Evolutionary conservation across 1,284 basidiomycete species (phyloP), one percentile per base, ranked within the genome.

Genomic region (Gomphus bonarii): DNA sequence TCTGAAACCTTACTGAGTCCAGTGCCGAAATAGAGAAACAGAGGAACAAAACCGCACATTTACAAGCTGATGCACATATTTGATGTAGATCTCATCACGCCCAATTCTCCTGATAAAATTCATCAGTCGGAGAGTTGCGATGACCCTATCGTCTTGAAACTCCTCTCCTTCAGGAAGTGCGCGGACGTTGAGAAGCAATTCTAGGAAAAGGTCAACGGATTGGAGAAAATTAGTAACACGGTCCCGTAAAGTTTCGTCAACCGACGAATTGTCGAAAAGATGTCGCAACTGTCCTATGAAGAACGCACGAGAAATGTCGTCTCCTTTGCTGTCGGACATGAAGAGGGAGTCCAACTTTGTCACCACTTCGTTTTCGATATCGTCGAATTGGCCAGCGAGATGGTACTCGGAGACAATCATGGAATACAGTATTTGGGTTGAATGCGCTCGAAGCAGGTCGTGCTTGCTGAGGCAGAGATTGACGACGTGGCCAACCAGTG

Each of bases 341-440:
- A 94, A 91, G 49, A 95, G 69, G n/a, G 84, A 84, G 67, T 98
- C 95, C 43, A 99, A 75, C 63, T 92, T 90, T 66, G 85, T 94
- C 64, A 98, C 91, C n/a, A 98, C 79, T 69, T 97, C 94, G 63
- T 90, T 88, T 69, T 97, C 91, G 63, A 98, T 94, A 48, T 81
- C 81, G 61, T 88, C 84, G 65, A 93, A 92, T 67, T 89, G 83
- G 22, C 82, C 84, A 12, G 83, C 82, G 59, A 85, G 82, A 50
- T 91, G 82, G 67, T 88, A 90, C 67, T 97, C 93, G 5, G 93
- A 91, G 54, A 97, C 84, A 62, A 98, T 95, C 92, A 98, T 97
- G 64, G 89, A 91, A 70, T 89, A 95, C 22, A 98, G 78, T 52
- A 98, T 94, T 62, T 90, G 85, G 7, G 97, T 93, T 0, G 93